phyloP scores from a whole-genome alignment of 2,329 filamentous ascomycete genomes.

The Didymella pomorum region DNA sequence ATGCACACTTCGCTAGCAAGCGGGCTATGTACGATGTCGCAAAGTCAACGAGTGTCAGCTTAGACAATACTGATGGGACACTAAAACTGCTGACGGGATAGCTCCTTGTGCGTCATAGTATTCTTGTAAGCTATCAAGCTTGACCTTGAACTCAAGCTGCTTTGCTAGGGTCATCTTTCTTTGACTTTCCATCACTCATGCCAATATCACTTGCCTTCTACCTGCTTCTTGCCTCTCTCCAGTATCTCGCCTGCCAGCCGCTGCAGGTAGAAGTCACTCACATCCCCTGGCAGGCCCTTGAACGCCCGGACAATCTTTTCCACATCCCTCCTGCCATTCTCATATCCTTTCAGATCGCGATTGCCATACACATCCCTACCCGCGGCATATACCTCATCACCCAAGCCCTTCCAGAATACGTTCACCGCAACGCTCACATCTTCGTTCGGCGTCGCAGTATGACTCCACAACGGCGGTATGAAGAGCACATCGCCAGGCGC shows the following conservation, averaged over 20 bases:
- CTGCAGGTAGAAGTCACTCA: conserved; percentile 77
- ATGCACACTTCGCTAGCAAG: too few relatives aligned
- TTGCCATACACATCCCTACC: conserved; percentile 90
- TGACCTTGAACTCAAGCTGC: too few relatives aligned
- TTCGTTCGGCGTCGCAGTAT: conserved; percentile 68
- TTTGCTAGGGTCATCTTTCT: too few relatives aligned
- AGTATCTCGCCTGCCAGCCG: conserved; percentile 74
- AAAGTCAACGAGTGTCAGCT: too few relatives aligned
- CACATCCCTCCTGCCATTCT: conserved; percentile 78
- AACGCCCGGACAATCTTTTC: conserved; percentile 72
- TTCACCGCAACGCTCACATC: conserved; percentile 80
- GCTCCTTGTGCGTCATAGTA: too few relatives aligned
- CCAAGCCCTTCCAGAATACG: conserved; percentile 80
- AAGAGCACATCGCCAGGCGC: conserved; percentile 79
- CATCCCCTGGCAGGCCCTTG: conserved; percentile 68
- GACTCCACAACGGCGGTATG: conserved; percentile 84
- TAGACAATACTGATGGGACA: too few relatives aligned
- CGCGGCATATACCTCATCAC: conserved; percentile 68
- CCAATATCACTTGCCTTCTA: neutral
- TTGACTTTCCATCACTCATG: too few relatives aligned
- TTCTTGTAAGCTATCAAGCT: too few relatives aligned
- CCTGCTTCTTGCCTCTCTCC: conserved; percentile 24
- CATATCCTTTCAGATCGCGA: conserved; percentile 82
- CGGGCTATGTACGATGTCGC: too few relatives aligned
- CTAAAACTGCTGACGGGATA: too few relatives aligned